Conservation (phyloP, 192 early-diverging fungal genomes). For the Coemansia sp. region DNA sequence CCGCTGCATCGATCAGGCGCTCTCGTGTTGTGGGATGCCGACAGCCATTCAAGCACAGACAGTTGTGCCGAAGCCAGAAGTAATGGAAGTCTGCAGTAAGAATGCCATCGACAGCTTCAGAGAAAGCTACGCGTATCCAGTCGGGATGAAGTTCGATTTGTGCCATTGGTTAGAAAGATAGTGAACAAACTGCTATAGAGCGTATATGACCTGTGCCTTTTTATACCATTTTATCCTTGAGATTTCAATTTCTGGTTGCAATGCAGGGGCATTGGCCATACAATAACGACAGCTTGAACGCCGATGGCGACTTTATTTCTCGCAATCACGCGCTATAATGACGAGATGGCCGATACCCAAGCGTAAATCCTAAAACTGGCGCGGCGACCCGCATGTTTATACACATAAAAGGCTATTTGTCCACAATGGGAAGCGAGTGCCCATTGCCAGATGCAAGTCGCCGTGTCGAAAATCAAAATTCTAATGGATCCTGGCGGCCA, state of each 20-base stretch:
- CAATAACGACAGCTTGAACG: background rate
- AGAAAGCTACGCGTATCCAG: conserved; percentile 42
- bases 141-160: conserved; percentile 44
- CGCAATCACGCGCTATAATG: conserved; percentile 18
- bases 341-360: conserved; percentile 1
- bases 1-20: conserved; percentile 46
- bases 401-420: background rate
- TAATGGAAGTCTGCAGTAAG: conserved; percentile 47
- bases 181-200: background rate
- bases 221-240: background rate
- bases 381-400: conserved; percentile 1
- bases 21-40: conserved; percentile 44
- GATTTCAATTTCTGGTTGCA: too few species aligned
- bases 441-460: conserved; percentile 8
- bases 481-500: conserved; percentile 49
- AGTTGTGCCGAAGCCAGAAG: conserved; percentile 57
- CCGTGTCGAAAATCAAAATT: conserved; percentile 42
- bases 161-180: background rate
- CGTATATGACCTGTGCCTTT: background rate
- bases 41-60: conserved; percentile 50
- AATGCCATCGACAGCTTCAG: background rate
- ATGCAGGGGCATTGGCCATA: too few species aligned
- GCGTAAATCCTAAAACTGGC: conserved; percentile 1
- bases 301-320: background rate
- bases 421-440: background rate